phyloP scores from a whole-genome alignment of 2,329 filamentous ascomycete genomes.

The Allantophomopsis cytisporea region DNA sequence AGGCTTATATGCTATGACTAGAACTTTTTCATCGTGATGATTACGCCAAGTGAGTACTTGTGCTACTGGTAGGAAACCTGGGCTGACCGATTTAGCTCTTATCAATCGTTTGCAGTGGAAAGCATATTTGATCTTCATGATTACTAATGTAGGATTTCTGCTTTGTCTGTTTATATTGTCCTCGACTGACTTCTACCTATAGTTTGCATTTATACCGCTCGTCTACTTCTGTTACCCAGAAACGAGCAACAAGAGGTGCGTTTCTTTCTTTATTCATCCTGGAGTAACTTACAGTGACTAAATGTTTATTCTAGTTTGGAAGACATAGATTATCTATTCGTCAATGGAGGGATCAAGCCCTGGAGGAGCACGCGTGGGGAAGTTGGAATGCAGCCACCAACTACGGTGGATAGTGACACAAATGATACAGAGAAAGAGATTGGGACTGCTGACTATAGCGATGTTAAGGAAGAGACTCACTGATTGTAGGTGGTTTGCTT shows the following conservation, averaged over 20 bases:
- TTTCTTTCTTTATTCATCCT: too few relatives aligned
- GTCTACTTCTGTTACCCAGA: conserved; percentile 34
- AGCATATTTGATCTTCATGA: conserved; percentile 37
- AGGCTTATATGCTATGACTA: conserved; percentile 8
- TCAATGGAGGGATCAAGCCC: not conserved
- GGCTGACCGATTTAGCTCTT: conserved; percentile 6
- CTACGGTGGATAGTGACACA: not conserved
- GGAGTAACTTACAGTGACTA: too few relatives aligned
- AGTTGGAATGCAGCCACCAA: not conserved
- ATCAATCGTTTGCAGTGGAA: conserved; percentile 33
- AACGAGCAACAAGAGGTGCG: conserved; percentile 24
- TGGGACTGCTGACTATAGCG: not conserved
- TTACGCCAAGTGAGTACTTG: conserved; percentile 26
- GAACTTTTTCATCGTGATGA: conserved; percentile 30
- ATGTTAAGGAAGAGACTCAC: not conserved
- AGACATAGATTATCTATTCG: conserved; percentile 33
- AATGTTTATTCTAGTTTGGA: conserved; percentile 19
- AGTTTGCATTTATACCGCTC: conserved; percentile 23
- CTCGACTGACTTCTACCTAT: too few relatives aligned
- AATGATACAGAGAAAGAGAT: not conserved
- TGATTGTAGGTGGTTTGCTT: too few relatives aligned
- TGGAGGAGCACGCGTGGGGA: not conserved
- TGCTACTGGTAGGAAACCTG: too few relatives aligned
- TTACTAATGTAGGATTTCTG: conserved; percentile 20
- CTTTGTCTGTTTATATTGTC: too few relatives aligned